Evolutionary conservation across 169 alveolate genomes (phyloP).

Genomic region (Eimeria necatrix): DNA sequence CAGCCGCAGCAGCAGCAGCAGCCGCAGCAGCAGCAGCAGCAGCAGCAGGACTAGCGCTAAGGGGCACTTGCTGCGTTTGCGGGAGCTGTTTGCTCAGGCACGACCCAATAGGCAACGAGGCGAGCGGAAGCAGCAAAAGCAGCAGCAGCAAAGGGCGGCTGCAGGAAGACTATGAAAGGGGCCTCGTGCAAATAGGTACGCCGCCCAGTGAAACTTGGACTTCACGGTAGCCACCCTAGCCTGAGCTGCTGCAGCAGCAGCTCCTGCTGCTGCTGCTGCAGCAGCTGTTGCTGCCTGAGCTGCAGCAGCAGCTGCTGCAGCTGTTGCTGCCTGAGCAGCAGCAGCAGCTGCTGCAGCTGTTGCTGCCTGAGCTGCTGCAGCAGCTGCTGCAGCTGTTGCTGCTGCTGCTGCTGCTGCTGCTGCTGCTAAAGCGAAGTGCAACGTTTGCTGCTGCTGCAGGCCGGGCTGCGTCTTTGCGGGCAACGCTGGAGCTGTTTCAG

Average conservation of each 20-base stretch:
- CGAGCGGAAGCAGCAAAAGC: constrained; percentile 50
- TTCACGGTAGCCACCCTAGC: neutral
- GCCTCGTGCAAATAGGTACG: constrained; percentile 71
- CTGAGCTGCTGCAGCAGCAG: neutral
- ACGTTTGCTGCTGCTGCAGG: neutral
- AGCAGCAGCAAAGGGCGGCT: constrained; percentile 68
- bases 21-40: constrained; percentile 1
- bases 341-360: neutral
- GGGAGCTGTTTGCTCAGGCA: constrained; percentile 24
- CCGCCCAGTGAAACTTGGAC: neutral
- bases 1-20: neutral
- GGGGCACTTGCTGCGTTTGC: neutral
- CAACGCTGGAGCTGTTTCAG: neutral
- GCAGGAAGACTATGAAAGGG: constrained; percentile 71
- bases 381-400: neutral
- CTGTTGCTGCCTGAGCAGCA: neutral
- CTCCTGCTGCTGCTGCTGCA: neutral
- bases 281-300: neutral
- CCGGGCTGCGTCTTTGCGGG: constrained; percentile 36
- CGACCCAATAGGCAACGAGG: constrained; percentile 44
- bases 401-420: neutral
- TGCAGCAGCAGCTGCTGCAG: neutral
- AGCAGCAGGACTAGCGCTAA: constrained; percentile 8
- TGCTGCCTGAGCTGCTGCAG: neutral
- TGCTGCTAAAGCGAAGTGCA: neutral